Base-by-base conservation (phyloP, 768 basidiomycete genomes). In the Leccinum longicurvipes region DNA sequence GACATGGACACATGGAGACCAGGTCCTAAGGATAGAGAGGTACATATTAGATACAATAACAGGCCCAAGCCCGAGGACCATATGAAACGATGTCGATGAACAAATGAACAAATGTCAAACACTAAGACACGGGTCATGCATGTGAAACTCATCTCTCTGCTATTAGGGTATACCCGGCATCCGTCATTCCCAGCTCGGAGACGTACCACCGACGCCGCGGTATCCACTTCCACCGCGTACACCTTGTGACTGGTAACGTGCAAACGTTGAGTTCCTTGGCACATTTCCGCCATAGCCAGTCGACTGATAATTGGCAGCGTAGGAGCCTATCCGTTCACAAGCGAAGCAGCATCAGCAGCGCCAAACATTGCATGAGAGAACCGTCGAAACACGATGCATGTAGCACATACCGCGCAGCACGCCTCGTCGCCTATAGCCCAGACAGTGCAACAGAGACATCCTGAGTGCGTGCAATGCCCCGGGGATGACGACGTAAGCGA, bases 251-350 rank as follows among this genome's bases (percentile, higher is more conserved):
- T 63, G 64, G n/a, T 19, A 36, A 5, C 10, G 51, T 9, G 57
- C 24, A 65, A 54, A 57, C 44, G 47, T 29, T 19, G 51, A 57
- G 6, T 34, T 3, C 6, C 60, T 65, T 15, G 29, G 51, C 19
- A 55, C 31, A 32, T 65, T 66, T 6, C 61, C 53, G 44, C 67
- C 53, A n/a, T 56, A 44, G 39, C 50, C 10, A 9, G 64, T 63
- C 24, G 67, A 57, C 2, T 69, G 66, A 19, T 68, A 68, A 7
- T 57, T 52, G 44, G 56, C 28, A 5, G 53, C 57, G 25, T 56
- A 55, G 2, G 67, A 63, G 6, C 31, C 65, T 66, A 23, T n/a
- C 1, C 17, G 32, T 21, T 5, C 41, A 5, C 10, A 11, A 56
- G 29, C 36, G 25, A 31, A 27, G n/a, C 24, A 50, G 25, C 23